Conservation (phyloP, 768 basidiomycete genomes). For the Tylopilus intermedius region DNA sequence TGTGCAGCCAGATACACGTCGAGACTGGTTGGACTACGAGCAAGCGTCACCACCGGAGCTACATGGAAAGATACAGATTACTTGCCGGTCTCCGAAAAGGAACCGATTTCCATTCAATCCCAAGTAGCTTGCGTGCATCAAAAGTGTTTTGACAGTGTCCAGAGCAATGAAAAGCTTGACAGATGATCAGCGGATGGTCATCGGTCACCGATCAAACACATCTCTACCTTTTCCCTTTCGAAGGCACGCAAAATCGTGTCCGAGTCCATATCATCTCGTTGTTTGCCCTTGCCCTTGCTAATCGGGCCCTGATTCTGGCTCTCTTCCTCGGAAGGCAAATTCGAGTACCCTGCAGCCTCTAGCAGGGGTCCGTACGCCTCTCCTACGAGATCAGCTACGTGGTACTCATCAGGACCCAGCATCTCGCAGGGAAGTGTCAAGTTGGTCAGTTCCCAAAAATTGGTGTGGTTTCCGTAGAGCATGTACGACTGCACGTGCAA, state of each 20-base stretch:
- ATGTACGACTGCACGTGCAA: constrained; percentile 47
- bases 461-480: constrained; percentile 56
- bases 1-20: constrained; percentile 74
- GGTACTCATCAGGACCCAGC: constrained; percentile 67
- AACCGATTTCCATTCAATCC: constrained; percentile 36
- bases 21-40: constrained; percentile 51
- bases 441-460: constrained; percentile 56
- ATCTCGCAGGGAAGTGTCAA: constrained; percentile 53
- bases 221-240: constrained; percentile 51
- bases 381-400: constrained; percentile 61
- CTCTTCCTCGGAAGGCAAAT: constrained; percentile 24
- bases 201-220: not conserved
- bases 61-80: not conserved
- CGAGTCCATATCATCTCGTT: constrained; percentile 30
- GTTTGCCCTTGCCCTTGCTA: constrained; percentile 10
- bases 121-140: constrained; percentile 56
- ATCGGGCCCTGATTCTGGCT: constrained; percentile 19
- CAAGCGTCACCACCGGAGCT: not conserved
- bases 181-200: constrained; percentile 1
- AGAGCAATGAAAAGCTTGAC: constrained; percentile 39
- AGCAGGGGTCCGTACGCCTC: constrained; percentile 52
- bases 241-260: constrained; percentile 48
- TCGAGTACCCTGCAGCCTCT: constrained; percentile 63
- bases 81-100: constrained; percentile 49
- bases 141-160: constrained; percentile 56